Evolutionary conservation across 139 green algal genomes (phyloP).

Genomic region (Astrephomene gubernaculifera): DNA sequence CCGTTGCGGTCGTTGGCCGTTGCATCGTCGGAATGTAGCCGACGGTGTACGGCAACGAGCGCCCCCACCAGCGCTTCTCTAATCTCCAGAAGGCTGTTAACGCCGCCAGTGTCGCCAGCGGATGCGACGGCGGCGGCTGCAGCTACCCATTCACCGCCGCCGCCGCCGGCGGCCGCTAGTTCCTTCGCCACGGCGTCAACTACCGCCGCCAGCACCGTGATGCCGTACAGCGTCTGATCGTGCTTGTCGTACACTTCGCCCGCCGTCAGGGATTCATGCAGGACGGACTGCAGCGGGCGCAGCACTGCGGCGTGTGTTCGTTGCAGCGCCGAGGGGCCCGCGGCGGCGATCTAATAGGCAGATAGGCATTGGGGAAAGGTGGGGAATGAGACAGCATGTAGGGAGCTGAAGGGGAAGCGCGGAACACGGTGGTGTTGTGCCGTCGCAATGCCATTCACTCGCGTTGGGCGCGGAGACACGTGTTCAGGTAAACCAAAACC

Average conservation of each 20-base stretch:
- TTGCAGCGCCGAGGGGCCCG: background rate
- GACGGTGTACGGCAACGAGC: background rate
- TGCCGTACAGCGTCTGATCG: slow-evolving; percentile 22
- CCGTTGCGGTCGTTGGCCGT: background rate
- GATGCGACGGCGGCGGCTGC: background rate
- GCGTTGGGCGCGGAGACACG: no score
- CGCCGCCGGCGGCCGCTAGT: background rate
- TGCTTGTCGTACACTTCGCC: background rate
- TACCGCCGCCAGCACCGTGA: slow-evolving; percentile 12
- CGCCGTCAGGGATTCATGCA: background rate
- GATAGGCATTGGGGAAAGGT: no score
- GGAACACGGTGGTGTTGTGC: no score
- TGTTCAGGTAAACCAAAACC: no score
- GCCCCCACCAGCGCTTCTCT: background rate
- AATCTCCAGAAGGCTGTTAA: no score
- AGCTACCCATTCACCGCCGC: background rate
- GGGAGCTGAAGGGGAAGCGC: no score
- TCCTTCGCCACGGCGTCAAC: slow-evolving; percentile 22
- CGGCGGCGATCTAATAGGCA: slow-evolving; percentile 33
- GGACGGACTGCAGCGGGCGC: background rate
- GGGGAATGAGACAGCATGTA: no score
- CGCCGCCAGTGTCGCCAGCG: background rate
- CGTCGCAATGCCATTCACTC: no score
- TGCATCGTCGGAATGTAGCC: background rate
- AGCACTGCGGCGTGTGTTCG: background rate